Conservation (phyloP, 2,329 filamentous ascomycete species). For the Septoria petroselini region DNA sequence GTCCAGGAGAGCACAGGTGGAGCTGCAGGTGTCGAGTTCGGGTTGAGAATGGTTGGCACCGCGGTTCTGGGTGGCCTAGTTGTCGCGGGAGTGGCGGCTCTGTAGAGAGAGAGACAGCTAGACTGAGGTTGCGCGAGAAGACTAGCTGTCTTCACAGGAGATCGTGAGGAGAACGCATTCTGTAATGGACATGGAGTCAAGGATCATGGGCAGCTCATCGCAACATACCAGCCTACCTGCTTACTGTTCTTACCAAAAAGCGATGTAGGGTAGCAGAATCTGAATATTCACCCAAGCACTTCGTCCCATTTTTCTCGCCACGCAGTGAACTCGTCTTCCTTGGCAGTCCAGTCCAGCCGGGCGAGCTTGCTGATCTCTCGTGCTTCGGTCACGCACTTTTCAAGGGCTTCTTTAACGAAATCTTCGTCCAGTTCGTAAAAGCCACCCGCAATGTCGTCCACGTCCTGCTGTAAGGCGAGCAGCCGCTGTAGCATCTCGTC, state of each 20-base stretch:
- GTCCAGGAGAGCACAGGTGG: slow-evolving; percentile 7
- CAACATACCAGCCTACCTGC: slow-evolving; percentile 5
- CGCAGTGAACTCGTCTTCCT: slow-evolving; percentile 70
- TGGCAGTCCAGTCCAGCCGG: slow-evolving; percentile 59
- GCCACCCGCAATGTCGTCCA: slow-evolving; percentile 66
- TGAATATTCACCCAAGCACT: slow-evolving; percentile 31
- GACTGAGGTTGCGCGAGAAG: too few species aligned
- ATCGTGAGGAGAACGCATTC: neutral
- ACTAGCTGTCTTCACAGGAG: too few species aligned
- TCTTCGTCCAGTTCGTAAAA: slow-evolving; percentile 68
- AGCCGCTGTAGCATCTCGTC: slow-evolving; percentile 59
- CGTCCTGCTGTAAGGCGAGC: slow-evolving; percentile 60
- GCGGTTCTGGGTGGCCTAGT: slow-evolving; percentile 5
- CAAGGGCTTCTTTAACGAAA: slow-evolving; percentile 58
- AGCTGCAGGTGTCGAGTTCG: slow-evolving; percentile 2
- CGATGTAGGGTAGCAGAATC: slow-evolving; percentile 1
- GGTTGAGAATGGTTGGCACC: slow-evolving; percentile 2
- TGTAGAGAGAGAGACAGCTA: too few species aligned
- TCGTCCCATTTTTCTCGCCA: slow-evolving; percentile 64
- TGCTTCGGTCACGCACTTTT: slow-evolving; percentile 60
- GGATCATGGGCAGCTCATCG: neutral
- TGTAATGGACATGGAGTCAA: slow-evolving; percentile 3
- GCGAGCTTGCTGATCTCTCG: slow-evolving; percentile 57
- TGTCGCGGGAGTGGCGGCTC: neutral
- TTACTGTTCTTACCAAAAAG: slow-evolving; percentile 8